Conservation (phyloP, 2,329 filamentous ascomycete species). For the Aspergillus transmontanensis region DNA sequence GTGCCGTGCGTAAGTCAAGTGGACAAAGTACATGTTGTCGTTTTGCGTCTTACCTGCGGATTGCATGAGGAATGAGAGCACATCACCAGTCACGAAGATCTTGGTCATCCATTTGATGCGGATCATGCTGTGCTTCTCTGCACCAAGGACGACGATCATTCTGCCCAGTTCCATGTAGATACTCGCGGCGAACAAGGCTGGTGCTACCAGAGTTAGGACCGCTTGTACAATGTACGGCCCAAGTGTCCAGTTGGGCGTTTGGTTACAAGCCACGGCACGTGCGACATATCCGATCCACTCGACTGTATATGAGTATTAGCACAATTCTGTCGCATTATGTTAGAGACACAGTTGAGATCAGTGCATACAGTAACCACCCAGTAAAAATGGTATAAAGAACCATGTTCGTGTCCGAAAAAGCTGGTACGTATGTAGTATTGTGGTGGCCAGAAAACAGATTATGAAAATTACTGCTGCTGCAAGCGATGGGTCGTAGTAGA, state of each 20-base stretch:
- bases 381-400: constrained; percentile 19
- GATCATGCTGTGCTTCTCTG: constrained; percentile 20
- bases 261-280: constrained; percentile 8
- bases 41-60: constrained; percentile 20
- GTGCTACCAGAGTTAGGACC: constrained; percentile 24
- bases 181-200: constrained; percentile 25
- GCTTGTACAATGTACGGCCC: constrained; percentile 24
- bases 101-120: constrained; percentile 26
- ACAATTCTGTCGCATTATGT: not conserved
- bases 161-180: constrained; percentile 29
- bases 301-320: not conserved
- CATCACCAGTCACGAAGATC: constrained; percentile 29
- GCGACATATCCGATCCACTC: constrained; percentile 11
- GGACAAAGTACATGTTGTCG: no score
- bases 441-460: constrained; percentile 13
- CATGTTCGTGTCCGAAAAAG: constrained; percentile 18
- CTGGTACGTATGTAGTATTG: constrained; percentile 15
- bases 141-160: constrained; percentile 22
- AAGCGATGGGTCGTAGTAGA: constrained; percentile 15
- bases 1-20: not conserved
- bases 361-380: constrained; percentile 17
- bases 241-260: constrained; percentile 23
- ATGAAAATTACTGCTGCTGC: constrained; percentile 22
- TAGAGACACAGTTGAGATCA: not conserved
- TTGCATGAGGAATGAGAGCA: constrained; percentile 28